A percentile compares a stretch with the other conserved stretches of the same genome.
Evolutionary conservation across 2,329 filamentous ascomycete genomes (phyloP).

Genomic region (Beauveria pseudobassiana): DNA sequence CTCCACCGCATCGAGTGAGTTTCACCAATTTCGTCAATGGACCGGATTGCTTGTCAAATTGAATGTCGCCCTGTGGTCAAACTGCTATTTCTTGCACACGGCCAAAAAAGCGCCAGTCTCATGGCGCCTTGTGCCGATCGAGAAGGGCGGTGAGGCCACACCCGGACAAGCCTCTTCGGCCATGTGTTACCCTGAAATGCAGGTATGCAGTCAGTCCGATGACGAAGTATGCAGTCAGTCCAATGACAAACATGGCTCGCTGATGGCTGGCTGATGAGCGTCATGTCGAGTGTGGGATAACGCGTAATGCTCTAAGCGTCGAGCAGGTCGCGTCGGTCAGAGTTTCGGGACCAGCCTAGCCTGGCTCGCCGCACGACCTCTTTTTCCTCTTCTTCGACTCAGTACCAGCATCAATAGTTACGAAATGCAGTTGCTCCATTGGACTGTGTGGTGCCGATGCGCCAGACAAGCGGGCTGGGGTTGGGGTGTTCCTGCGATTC

Average conservation of each 20-base stretch:
- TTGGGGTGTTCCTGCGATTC: neutral
- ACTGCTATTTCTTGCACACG: neutral
- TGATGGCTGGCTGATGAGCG: neutral
- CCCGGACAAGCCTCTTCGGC: neutral
- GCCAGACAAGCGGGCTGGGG: neutral
- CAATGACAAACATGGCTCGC: no score
- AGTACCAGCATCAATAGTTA: neutral
- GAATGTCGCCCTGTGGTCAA: neutral
- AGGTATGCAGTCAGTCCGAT: neutral
- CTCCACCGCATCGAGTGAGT: neutral
- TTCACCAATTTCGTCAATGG: no score
- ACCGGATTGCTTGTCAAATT: neutral
- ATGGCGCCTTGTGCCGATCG: neutral
- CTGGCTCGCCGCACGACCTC: neutral
- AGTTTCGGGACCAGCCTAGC: neutral
- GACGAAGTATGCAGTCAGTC: neutral
- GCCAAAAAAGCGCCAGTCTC: neutral
- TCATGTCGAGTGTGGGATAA: neutral
- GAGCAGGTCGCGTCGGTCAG: neutral
- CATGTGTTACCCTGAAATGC: neutral
- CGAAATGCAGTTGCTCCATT: neutral
- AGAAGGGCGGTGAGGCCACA: constrained; percentile 6
- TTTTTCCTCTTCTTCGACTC: neutral
- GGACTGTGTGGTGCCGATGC: neutral
- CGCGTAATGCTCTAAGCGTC: neutral